Conservation (phyloP, 805 yeast species). For the Komagataella ulmi region DNA sequence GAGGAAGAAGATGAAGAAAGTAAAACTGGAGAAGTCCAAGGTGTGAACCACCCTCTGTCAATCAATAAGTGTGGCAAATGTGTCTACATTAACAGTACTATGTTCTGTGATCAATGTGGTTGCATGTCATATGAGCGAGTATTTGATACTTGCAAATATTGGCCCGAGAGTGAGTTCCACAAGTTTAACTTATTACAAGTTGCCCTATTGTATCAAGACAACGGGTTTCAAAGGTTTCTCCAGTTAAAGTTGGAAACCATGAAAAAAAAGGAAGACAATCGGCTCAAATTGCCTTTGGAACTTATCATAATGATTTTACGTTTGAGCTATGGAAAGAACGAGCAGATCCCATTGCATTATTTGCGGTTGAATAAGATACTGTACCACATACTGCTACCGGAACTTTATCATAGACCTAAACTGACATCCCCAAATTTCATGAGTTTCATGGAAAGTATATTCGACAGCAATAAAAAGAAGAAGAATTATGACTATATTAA, state of each 20-base stretch:
- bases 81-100: not conserved
- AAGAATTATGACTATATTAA: conserved; percentile 46
- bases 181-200: conserved; percentile 29
- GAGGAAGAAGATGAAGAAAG: conserved; percentile 14
- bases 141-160: conserved; percentile 23
- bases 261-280: conserved; percentile 6
- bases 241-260: conserved; percentile 5
- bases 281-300: conserved; percentile 32
- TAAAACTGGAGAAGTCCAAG: conserved; percentile 7
- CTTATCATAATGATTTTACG: conserved; percentile 26
- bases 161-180: conserved; percentile 39
- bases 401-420: conserved; percentile 50
- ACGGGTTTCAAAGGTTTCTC: conserved; percentile 5
- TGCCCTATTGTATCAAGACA: conserved; percentile 11
- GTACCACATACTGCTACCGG: conserved; percentile 46
- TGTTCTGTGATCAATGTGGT: conserved; percentile 7
- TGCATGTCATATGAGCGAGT: conserved; percentile 28
- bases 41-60: not conserved
- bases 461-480: conserved; percentile 30
- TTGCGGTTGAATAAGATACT: conserved; percentile 50
- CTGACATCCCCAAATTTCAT: conserved; percentile 57
- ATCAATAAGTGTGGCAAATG: not conserved
- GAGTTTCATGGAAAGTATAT: conserved; percentile 57
- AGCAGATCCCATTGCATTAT: conserved; percentile 29
- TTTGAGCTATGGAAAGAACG: conserved; percentile 9